Evolutionary conservation across 2,329 filamentous ascomycete species (phyloP).

Genomic region (Amylocarpus encephaloides): DNA sequence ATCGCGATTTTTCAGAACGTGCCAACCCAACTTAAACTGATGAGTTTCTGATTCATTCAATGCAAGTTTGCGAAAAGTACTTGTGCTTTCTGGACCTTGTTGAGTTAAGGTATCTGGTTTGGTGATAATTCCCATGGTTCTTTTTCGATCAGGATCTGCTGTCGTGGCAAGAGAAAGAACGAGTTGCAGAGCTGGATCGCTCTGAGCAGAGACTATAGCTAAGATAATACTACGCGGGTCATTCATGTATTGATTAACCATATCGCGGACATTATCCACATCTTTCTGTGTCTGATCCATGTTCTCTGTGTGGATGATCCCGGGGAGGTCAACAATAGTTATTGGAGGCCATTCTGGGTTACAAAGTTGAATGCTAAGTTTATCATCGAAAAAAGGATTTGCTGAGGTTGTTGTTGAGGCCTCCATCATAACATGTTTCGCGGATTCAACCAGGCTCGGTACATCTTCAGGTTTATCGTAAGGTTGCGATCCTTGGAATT

Average conservation of each 20-base stretch:
- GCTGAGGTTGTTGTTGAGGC: neutral
- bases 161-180: constrained; percentile 38
- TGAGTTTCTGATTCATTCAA: constrained; percentile 40
- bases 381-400: neutral
- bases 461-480: neutral
- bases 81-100: constrained; percentile 35
- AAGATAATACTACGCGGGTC: constrained; percentile 49
- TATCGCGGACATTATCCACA: constrained; percentile 37
- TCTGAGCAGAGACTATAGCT: constrained; percentile 48
- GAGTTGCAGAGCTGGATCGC: constrained; percentile 54
- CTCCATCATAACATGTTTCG: neutral
- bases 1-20: constrained; percentile 41
- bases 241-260: constrained; percentile 49
- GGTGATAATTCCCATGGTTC: constrained; percentile 38
- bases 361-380: constrained; percentile 11
- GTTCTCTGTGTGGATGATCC: constrained; percentile 44
- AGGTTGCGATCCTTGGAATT: neutral
- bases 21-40: constrained; percentile 45
- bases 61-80: constrained; percentile 33
- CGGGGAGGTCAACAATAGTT: constrained; percentile 54
- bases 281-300: constrained; percentile 39
- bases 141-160: constrained; percentile 9
- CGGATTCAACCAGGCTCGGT: neutral
- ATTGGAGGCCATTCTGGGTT: constrained; percentile 39
- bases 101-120: constrained; percentile 46